A percentile compares a stretch with the other conserved stretches of the same genome.
Conservation (phyloP, 2,329 filamentous ascomycete species). For the Aspergillus carbonarius region DNA sequence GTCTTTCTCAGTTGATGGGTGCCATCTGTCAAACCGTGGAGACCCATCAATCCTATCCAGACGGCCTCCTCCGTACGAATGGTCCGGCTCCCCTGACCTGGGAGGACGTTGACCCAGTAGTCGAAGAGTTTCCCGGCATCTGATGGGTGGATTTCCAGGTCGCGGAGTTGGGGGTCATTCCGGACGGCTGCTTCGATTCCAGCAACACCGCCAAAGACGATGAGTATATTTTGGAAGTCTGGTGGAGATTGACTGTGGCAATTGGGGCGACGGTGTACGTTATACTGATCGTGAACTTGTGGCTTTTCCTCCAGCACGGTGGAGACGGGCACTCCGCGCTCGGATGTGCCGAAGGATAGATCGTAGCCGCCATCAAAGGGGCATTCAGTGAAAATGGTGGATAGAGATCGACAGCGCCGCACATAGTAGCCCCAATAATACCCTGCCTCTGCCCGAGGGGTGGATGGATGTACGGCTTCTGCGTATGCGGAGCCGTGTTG, state of each 20-base stretch:
- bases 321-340: neutral
- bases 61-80: conserved; percentile 84
- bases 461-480: conserved; percentile 64
- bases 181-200: neutral
- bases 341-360: neutral
- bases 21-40: conserved; percentile 56
- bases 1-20: conserved; percentile 16
- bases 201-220: neutral
- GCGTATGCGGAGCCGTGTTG: conserved; percentile 33
- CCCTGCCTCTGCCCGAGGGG: conserved; percentile 70
- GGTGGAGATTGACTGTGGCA: neutral
- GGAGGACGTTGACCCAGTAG: conserved; percentile 77
- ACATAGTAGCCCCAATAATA: conserved; percentile 86
- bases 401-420: conserved; percentile 65
- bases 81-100: conserved; percentile 75
- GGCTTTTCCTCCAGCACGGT: neutral
- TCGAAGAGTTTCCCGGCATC: conserved; percentile 74
- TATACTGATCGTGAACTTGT: neutral
- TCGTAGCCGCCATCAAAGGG: neutral
- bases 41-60: conserved; percentile 69
- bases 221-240: neutral
- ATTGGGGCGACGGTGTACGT: neutral
- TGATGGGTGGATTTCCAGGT: conserved; percentile 58
- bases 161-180: neutral
- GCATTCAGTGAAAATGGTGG: conserved; percentile 62